Percentiles rank a stretch among this genome's conserved stretches.
Evolutionary conservation across 768 basidiomycete genomes (phyloP).

Genomic region (Neoboletus magnificus): DNA sequence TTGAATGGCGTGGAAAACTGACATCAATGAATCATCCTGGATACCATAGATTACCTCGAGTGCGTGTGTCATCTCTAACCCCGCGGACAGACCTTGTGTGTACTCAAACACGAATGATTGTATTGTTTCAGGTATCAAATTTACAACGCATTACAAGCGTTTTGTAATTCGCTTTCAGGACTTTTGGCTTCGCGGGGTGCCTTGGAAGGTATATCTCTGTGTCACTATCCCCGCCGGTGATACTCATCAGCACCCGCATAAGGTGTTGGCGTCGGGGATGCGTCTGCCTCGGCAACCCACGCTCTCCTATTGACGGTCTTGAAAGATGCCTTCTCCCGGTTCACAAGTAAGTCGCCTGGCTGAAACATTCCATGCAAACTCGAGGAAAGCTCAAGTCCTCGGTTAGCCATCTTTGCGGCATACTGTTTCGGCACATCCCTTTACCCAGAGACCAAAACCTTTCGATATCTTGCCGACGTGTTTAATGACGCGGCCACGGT

Average conservation of each 20-base stretch:
- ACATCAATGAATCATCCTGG: background rate
- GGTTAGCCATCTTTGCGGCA: constrained; percentile 57
- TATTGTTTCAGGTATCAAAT: constrained; percentile 52
- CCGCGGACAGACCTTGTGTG: background rate
- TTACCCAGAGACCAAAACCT: constrained; percentile 68
- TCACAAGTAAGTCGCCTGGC: constrained; percentile 49
- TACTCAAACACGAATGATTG: background rate
- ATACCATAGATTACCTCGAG: constrained; percentile 50
- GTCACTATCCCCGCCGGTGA: background rate
- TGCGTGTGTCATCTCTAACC: constrained; percentile 25
- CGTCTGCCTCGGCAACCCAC: constrained; percentile 61
- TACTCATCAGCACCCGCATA: constrained; percentile 16
- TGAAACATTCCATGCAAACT: background rate
- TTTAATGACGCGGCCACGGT: constrained; percentile 60
- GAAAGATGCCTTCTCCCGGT: constrained; percentile 60
- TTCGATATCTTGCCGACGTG: constrained; percentile 63
- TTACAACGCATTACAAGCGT: constrained; percentile 64
- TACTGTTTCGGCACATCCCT: constrained; percentile 62
- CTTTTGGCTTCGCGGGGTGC: constrained; percentile 64
- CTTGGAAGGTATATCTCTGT: constrained; percentile 49
- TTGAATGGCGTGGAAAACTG: background rate
- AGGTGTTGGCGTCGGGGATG: constrained; percentile 68
- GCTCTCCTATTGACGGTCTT: constrained; percentile 63
- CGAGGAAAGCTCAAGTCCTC: background rate
- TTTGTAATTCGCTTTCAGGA: constrained; percentile 63